These are phyloP conservation scores for Microstroma glucosiphilum DNA, from an alignment of 1,284 basidiomycete genomes.

Conservation along the genomic window DNA sequence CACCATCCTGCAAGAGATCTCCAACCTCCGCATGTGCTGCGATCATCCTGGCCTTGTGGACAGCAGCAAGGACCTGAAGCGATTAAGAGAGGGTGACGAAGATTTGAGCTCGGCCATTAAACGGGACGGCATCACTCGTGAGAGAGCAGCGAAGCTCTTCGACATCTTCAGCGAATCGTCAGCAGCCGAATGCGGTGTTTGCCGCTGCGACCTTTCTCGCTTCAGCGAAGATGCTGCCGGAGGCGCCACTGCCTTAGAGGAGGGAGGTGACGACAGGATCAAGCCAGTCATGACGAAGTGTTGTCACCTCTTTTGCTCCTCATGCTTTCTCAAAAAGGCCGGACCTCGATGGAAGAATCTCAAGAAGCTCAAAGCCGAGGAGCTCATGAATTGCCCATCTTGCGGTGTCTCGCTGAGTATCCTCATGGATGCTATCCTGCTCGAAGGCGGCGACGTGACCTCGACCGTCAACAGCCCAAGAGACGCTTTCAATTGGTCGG, in stretches of 20 bases:
- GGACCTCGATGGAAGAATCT: slow-evolving; percentile 25
- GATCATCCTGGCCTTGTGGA: slow-evolving; percentile 88
- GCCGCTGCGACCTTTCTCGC: slow-evolving; percentile 65
- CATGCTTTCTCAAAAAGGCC: slow-evolving; percentile 47
- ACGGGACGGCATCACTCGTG: slow-evolving; percentile 70
- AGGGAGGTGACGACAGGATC: slow-evolving; percentile 6
- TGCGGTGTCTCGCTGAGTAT: slow-evolving; percentile 56
- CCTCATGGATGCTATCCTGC: slow-evolving; percentile 30
- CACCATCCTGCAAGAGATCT: slow-evolving; percentile 80
- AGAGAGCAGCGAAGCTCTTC: slow-evolving; percentile 72
- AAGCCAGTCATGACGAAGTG: slow-evolving; percentile 67
- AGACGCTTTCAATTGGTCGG: slow-evolving; percentile 14
- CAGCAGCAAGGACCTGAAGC: slow-evolving; percentile 50
- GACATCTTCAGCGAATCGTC: slow-evolving; percentile 65
- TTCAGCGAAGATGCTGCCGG: slow-evolving; percentile 23
- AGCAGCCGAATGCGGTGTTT: slow-evolving; percentile 73
- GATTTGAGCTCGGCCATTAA: slow-evolving; percentile 61
- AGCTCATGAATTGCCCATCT: slow-evolving; percentile 59
- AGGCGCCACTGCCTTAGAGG: neutral
- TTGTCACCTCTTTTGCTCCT: slow-evolving; percentile 71
- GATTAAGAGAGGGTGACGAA: slow-evolving; percentile 56
- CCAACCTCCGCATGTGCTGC: slow-evolving; percentile 81
- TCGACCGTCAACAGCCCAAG: slow-evolving; percentile 17
- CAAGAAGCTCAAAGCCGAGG: slow-evolving; percentile 17
- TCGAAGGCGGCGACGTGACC: slow-evolving; percentile 16